phyloP scores from a whole-genome alignment of 2,329 filamentous ascomycete species.

The Exophiala oligosperma region DNA sequence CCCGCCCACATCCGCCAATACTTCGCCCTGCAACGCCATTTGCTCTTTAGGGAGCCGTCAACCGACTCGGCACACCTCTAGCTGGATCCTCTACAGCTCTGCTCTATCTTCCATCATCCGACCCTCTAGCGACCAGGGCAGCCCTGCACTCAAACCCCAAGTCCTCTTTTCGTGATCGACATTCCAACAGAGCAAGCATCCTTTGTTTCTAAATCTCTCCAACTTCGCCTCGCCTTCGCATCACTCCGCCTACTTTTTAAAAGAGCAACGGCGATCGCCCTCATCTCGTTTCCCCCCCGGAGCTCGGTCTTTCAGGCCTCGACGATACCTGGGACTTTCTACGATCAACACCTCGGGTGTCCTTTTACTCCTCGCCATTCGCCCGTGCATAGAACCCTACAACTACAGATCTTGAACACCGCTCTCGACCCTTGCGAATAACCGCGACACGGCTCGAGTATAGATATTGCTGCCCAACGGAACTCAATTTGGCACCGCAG shows the following conservation, averaged over 20 bases:
- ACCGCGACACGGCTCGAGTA: not conserved
- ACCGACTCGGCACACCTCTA: not conserved
- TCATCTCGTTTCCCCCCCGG: not conserved
- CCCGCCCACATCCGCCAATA: not conserved
- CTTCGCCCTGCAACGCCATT: not conserved
- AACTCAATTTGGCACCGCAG: not conserved
- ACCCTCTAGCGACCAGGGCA: too few relatives aligned
- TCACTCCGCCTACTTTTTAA: not conserved
- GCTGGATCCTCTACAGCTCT: not conserved
- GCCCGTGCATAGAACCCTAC: not conserved
- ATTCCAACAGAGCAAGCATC: not conserved
- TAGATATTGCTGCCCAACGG: conserved; percentile 1
- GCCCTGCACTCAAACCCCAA: not conserved
- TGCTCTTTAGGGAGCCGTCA: not conserved
- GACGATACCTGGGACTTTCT: not conserved
- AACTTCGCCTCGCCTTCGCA: conserved; percentile 1
- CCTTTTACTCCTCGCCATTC: not conserved
- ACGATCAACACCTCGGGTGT: not conserved
- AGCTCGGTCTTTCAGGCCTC: not conserved
- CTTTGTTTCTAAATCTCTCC: not conserved
- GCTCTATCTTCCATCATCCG: not conserved
- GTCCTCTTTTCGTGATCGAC: not conserved
- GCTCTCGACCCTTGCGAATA: not conserved
- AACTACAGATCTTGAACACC: not conserved
- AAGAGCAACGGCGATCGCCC: not conserved